phyloP scores from a whole-genome alignment of 257 asterid genomes.

The Solanum sejunctum region DNA sequence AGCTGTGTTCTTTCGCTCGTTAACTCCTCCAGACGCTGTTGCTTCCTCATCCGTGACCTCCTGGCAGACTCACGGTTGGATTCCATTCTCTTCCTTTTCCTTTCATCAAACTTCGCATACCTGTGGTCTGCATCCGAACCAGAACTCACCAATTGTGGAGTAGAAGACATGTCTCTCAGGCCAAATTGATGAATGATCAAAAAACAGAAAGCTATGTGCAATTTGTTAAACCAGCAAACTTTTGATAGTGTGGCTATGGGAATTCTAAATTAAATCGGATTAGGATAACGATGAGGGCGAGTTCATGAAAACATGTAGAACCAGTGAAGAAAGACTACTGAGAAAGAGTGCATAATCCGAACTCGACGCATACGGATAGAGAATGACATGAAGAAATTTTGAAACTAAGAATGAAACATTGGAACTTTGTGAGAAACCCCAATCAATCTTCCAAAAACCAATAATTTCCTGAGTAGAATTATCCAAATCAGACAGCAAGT shows the following conservation, averaged over 20 bases:
- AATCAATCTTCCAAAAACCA: not conserved
- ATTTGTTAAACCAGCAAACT: not conserved
- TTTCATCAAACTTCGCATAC: constrained; percentile 30
- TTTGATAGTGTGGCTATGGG: not conserved
- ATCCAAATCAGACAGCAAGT: not conserved
- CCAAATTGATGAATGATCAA: not conserved
- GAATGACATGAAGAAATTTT: constrained; percentile 20
- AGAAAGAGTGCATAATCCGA: constrained; percentile 74
- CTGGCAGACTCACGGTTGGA: constrained; percentile 82
- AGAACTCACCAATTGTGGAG: constrained; percentile 25
- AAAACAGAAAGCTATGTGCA: not conserved
- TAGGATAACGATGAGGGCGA: constrained; percentile 1
- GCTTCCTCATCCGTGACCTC: constrained; percentile 70
- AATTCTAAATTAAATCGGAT: not conserved
- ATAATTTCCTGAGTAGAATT: not conserved
- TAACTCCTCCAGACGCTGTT: constrained; percentile 49
- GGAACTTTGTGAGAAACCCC: not conserved
- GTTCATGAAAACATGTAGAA: constrained; percentile 74
- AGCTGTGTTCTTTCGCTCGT: constrained; percentile 27
- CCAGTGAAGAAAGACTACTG: constrained; percentile 87
- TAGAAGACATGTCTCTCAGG: constrained; percentile 19
- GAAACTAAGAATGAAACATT: not conserved
- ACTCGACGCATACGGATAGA: constrained; percentile 36
- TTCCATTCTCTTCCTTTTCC: constrained; percentile 68
- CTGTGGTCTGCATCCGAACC: constrained; percentile 29